These are phyloP conservation scores for Hura crepitans DNA, from an alignment of 441 rosid species.

Conservation along the genomic window DNA sequence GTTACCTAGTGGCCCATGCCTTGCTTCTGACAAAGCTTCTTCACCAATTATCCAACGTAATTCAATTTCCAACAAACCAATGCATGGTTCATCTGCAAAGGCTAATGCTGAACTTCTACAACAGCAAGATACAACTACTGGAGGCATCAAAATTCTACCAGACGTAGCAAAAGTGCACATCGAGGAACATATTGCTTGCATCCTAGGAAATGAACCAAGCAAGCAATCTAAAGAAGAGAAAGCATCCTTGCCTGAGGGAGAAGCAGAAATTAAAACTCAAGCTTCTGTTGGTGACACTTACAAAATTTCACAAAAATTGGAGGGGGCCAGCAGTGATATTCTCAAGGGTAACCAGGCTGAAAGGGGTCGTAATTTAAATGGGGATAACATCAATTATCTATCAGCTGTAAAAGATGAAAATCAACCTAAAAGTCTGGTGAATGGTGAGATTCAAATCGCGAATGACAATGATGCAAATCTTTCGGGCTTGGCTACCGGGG, in stretches of 20 bases:
- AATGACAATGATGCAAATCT: constrained; percentile 1
- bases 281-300: constrained; percentile 27
- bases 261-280: constrained; percentile 27
- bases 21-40: constrained; percentile 40
- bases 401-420: constrained; percentile 21
- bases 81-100: constrained; percentile 25
- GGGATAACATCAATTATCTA: constrained; percentile 12
- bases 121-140: constrained; percentile 35
- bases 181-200: constrained; percentile 31
- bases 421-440: constrained; percentile 23
- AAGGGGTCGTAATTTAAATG: constrained; percentile 26
- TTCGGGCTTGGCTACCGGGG: constrained; percentile 13
- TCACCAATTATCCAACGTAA: constrained; percentile 28
- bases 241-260: constrained; percentile 26
- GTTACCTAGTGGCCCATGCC: constrained; percentile 22
- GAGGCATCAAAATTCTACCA: constrained; percentile 24
- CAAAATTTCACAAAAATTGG: constrained; percentile 21
- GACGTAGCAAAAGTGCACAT: constrained; percentile 32
- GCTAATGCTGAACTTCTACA: constrained; percentile 31
- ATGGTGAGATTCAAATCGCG: constrained; percentile 7
- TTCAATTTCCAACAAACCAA: constrained; percentile 29
- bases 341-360: constrained; percentile 19
- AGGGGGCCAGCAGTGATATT: constrained; percentile 25
- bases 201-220: constrained; percentile 22
- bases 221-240: constrained; percentile 26